Evolutionary conservation across 495 filamentous ascomycete species (phyloP).

Genomic region (Collariella sp.): DNA sequence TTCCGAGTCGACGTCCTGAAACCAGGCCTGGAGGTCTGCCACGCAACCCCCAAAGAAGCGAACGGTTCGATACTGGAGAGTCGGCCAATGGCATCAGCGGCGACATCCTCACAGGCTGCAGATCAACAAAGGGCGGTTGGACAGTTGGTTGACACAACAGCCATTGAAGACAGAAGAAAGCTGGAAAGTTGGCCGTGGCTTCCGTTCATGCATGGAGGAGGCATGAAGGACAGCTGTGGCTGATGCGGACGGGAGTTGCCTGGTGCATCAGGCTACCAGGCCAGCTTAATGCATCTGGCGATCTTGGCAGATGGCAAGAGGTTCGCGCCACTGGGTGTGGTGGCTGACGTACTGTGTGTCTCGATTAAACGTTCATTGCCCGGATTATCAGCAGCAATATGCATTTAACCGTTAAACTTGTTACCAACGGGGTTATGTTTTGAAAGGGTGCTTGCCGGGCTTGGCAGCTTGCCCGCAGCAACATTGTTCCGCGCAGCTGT

Average conservation of each 20-base stretch:
- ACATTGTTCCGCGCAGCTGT: constrained; percentile 25
- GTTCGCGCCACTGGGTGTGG: no score
- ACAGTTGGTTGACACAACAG: not conserved
- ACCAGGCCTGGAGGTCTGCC: not conserved
- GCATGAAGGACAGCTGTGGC: constrained; percentile 5
- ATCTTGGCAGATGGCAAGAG: no score
- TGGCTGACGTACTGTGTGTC: no score
- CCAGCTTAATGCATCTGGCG: no score
- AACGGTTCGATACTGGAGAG: no score
- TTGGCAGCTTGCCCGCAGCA: constrained; percentile 16
- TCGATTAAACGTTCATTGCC: no score
- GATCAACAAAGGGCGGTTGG: not conserved
- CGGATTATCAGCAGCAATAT: no score
- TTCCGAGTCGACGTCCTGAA: not conserved
- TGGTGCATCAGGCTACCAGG: no score
- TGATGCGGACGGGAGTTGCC: no score
- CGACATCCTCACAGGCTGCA: not conserved
- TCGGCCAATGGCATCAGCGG: no score
- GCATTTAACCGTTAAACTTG: no score
- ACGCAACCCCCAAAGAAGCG: no score
- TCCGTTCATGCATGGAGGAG: not conserved
- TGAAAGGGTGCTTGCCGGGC: not conserved
- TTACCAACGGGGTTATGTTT: not conserved
- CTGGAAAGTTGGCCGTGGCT: not conserved
- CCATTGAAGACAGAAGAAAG: not conserved